Percentiles rank a stretch among this genome's conserved stretches.
phyloP scores from a whole-genome alignment of 169 alveolate genomes.

The Prorocentrum cordatum region DNA sequence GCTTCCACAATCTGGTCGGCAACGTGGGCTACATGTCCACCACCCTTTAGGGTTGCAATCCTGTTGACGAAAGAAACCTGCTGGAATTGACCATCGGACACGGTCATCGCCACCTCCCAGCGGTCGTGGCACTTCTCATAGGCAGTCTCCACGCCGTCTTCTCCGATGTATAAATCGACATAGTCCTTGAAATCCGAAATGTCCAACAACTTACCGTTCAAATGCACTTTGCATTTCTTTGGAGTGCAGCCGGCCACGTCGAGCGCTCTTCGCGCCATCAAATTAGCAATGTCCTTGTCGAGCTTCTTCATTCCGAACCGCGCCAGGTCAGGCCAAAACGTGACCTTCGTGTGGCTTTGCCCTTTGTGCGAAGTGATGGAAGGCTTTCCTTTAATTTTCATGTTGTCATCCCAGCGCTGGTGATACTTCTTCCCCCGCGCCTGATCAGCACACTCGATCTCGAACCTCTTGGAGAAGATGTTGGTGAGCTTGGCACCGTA shows the following conservation, averaged over 20 bases:
- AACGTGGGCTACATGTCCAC: constrained; percentile 95
- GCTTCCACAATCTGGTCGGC: constrained; percentile 91
- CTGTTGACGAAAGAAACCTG: constrained; percentile 97
- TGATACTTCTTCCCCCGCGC: constrained; percentile 76
- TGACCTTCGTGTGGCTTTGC: constrained; percentile 74
- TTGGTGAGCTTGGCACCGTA: constrained; percentile 99
- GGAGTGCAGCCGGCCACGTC: constrained; percentile 98
- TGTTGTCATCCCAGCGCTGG: constrained; percentile 70
- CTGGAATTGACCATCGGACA: constrained; percentile 70
- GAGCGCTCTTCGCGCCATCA: constrained; percentile 86
- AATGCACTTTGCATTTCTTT: constrained; percentile 78
- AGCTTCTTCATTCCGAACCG: constrained; percentile 73
- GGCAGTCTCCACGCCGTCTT: background rate
- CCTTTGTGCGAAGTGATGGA: constrained; percentile 41
- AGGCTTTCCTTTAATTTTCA: constrained; percentile 72
- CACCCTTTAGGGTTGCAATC: constrained; percentile 98
- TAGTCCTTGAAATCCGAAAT: constrained; percentile 90
- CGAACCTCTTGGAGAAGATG: constrained; percentile 91
- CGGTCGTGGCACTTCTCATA: constrained; percentile 70
- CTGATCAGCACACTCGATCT: constrained; percentile 93
- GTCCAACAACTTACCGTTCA: constrained; percentile 85
- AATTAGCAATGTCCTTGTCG: constrained; percentile 15
- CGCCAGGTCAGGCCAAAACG: constrained; percentile 94
- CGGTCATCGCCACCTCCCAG: constrained; percentile 71
- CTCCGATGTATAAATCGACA: constrained; percentile 82